phyloP scores from a whole-genome alignment of 1,139 yeast species.

The Diutina scorzettiae region DNA sequence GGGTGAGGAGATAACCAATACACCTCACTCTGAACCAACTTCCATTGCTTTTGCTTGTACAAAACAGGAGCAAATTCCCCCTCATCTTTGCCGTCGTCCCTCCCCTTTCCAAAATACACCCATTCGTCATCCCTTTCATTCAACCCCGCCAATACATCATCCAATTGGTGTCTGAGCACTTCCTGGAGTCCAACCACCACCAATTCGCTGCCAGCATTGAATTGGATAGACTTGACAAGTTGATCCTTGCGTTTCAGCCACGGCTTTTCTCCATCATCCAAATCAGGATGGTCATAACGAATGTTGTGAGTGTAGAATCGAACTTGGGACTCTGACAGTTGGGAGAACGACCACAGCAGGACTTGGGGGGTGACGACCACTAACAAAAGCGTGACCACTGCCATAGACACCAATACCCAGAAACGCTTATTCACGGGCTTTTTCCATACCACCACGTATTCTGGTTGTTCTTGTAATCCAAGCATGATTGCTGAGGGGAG shows the following conservation, averaged over 20 bases:
- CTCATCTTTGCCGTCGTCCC: conserved; percentile 29
- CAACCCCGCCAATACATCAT: conserved; percentile 29
- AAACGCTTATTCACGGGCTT: neutral
- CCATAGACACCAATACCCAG: neutral
- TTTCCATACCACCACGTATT: neutral
- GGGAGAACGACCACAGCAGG: too few species aligned
- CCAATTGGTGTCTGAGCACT: conserved; percentile 38
- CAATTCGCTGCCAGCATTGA: conserved; percentile 18
- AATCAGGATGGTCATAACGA: conserved; percentile 30
- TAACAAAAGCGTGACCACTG: neutral
- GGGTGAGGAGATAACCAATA: conserved; percentile 39
- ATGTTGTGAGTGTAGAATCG: conserved; percentile 44
- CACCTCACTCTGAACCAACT: conserved; percentile 20
- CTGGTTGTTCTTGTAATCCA: neutral
- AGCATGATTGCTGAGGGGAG: neutral
- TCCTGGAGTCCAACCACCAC: conserved; percentile 42
- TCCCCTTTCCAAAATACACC: conserved; percentile 35
- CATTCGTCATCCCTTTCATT: conserved; percentile 22
- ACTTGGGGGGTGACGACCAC: too few species aligned
- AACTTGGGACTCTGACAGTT: too few species aligned
- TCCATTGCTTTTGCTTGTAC: conserved; percentile 25
- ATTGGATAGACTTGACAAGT: conserved; percentile 27
- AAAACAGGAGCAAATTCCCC: conserved; percentile 39
- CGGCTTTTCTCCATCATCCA: conserved; percentile 24
- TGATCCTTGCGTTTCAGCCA: conserved; percentile 32